Base-by-base conservation (phyloP, 768 basidiomycete genomes). In the Macrocybe gigantea region DNA sequence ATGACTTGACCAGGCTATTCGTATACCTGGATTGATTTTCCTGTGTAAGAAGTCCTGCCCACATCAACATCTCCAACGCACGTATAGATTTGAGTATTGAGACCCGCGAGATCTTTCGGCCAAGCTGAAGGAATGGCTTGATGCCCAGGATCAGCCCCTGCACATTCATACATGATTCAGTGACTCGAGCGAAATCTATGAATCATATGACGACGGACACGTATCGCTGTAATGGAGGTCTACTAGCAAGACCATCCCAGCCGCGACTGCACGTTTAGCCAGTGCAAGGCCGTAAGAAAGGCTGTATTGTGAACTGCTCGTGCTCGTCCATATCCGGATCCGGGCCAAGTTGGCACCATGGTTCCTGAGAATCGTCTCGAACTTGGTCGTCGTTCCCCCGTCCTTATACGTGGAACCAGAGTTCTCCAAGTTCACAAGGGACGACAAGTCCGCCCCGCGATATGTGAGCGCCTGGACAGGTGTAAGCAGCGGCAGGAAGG, bases 141-240 rank as follows among this genome's bases (percentile, higher is more conserved):
- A 33, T 82, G 67, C 11, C 78, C 79, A 1, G 82, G 80, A 60
- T 83, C 80, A 1, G 82, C 82, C 82, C 82, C 79, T 81, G 43
- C 22, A 7, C 39, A 14, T 33, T 41, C 12, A 32, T 11, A 42
- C 29, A 33, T 29, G 13, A 11, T 14, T 30, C 41, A 41, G 37
- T 37, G 41, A 40, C 9, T 7, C 39, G 14, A 31, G 50, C 3
- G 3, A 14, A 12, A 36, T 12, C 7, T 9, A 30, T 5, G 36
- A 47, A 45, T 32, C 31, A 33, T 13, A 7, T 9, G 10, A 22
- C 31, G 34, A 64, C 72, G 30, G 50, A 79, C 79, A 79, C n/a
- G 75, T 81, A 55, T 83, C 81, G 56, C 79, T 81, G 57, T 74
- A 82, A 53, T 84, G 81, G 40, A 83, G 58, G 53, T 84, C 80